Base-by-base conservation (phyloP, 2,329 filamentous ascomycete genomes). In the Monilinia polystroma region DNA sequence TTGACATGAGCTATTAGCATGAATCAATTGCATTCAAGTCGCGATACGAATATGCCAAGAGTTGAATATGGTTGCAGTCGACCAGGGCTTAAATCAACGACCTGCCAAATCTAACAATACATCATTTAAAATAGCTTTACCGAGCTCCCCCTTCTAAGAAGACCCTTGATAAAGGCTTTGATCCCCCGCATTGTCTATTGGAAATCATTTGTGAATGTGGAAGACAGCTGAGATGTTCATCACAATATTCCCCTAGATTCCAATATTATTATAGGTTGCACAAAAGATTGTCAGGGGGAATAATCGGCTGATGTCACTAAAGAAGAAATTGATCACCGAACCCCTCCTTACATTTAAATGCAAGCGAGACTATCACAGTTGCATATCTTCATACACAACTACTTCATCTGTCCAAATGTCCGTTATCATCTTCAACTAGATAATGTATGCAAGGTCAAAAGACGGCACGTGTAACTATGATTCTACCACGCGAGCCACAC, bases 271-370 rank as follows among this genome's bases (percentile, higher is more conserved):
- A 59, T 35, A 35, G 56, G 56, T 59, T 47, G 56, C 23, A 38
- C 32, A 51, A 5, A 35, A n/a, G 26, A 53, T 66, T 43, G 47
- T 62, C 64, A 63, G 64, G 57, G 64, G 47, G 29, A 35, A 14
- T 53, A 14, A 47, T 66, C 64, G 64, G 45, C 45, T 66, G 64
- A 66, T 54, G 35, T n/a, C 14, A 20, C 47, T n/a, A 32, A 62
- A 54, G 47, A 26, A 66, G 64, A 45, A 63, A 53, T 45, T 47
- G 55, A 60, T 62, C 45, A 49, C 43, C 55, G 23, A 66, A 43
- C 32, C 63, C 32, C 55, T 59, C 45, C 14, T 38, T 62, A 51
- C 53, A 51, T 53, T 38, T 18, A 52, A 8, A 4, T 38, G 32
- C 43, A 60, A 60, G 55, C 43, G 3, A 51, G 52, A 11, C 20